These are phyloP conservation scores for Puccinia horiana DNA, from an alignment of 1,284 basidiomycete genomes.

Conservation along the genomic window DNA sequence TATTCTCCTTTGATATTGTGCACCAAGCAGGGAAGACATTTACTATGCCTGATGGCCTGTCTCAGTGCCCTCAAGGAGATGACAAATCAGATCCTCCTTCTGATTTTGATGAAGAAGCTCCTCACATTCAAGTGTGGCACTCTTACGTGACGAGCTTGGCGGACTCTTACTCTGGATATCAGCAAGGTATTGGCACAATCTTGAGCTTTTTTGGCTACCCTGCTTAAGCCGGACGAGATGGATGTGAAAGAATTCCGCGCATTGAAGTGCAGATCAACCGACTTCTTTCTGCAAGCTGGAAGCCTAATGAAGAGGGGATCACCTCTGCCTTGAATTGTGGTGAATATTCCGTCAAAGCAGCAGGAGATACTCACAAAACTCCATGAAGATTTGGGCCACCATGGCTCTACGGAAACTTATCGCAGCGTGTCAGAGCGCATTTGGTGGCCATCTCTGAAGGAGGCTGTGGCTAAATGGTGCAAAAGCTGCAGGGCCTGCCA, in stretches of 20 bases:
- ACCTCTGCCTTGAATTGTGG: background rate
- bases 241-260: background rate
- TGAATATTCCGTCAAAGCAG: background rate
- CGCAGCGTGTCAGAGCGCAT: background rate
- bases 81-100: background rate
- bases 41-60: background rate
- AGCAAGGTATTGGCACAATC: background rate
- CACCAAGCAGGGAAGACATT: constrained; percentile 11
- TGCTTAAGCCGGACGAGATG: background rate
- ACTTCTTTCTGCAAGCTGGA: background rate
- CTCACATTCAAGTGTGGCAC: background rate
- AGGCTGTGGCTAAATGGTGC: background rate
- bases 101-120: constrained; percentile 17
- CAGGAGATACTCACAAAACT: background rate
- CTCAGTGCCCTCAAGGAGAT: background rate
- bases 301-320: background rate
- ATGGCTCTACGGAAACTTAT: background rate
- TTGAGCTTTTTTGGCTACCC: background rate
- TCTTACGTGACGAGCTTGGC: background rate
- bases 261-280: background rate
- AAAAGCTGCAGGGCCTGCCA: constrained; percentile 18
- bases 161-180: background rate
- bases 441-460: constrained; percentile 32
- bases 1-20: constrained; percentile 10
- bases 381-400: background rate